Evolutionary conservation across 768 basidiomycete genomes (phyloP).

Genomic region (Porpolomopsis calyptriformis): DNA sequence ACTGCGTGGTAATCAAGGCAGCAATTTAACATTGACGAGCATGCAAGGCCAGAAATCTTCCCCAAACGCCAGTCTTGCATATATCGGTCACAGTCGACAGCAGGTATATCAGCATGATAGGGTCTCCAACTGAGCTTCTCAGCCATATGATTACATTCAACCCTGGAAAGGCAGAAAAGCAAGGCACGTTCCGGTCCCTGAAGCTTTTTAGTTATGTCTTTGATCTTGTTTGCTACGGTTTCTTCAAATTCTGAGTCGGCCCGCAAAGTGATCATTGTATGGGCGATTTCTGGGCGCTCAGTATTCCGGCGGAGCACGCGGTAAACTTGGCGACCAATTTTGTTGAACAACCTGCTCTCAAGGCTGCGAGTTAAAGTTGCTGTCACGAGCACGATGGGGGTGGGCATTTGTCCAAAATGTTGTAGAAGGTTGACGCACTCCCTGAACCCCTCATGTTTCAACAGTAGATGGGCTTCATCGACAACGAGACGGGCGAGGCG

Average conservation of each 20-base stretch:
- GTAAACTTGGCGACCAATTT: constrained; percentile 5
- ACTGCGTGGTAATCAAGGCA: neutral
- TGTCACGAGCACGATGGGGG: neutral
- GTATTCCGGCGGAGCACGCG: neutral
- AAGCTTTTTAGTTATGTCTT: neutral
- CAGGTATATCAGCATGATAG: constrained; percentile 1
- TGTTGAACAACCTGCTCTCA: neutral
- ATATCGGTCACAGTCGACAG: neutral
- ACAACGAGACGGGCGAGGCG: constrained; percentile 3
- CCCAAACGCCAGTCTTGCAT: neutral
- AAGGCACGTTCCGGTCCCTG: neutral
- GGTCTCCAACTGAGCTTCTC: constrained; percentile 1
- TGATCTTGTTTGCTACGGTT: neutral
- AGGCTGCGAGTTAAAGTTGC: neutral
- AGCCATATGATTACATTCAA: constrained; percentile 5
- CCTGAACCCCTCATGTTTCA: constrained; percentile 1
- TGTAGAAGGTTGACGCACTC: neutral
- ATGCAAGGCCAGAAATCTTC: neutral
- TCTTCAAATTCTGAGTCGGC: neutral
- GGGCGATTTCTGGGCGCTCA: constrained; percentile 2
- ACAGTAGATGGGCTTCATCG: constrained; percentile 4
- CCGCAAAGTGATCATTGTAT: neutral
- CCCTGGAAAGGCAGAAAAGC: neutral
- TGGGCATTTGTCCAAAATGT: constrained; percentile 1
- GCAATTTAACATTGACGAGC: neutral